Base-by-base conservation (phyloP, 306 rosid species). In the Bauhinia variegata region DNA sequence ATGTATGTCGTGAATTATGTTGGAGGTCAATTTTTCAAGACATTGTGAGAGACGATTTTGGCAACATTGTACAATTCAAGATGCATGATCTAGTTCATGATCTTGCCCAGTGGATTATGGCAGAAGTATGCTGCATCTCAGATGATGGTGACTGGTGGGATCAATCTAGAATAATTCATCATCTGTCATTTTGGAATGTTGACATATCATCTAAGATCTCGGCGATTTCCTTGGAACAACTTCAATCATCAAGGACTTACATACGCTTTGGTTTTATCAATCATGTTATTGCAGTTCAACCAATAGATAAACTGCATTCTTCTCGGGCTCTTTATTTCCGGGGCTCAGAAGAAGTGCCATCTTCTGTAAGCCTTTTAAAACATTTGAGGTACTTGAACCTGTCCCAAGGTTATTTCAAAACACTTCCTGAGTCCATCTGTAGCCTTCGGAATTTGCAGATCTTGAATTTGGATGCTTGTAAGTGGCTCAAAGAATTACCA, bases 11-110 rank as follows among this genome's bases (percentile, higher is more conserved):
- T 11, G 73, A 71, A n/a, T 55, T 80, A n/a, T 15, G 14, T 44
- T 65, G 33, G 52, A 32, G 63, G 34, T 80, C 72, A 5, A 65
- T 80, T 44, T 37, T 75, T 3, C 67, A 71, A 11, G 36, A 76
- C 13, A 60, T 57, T 15, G 6, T 14, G 39, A 53, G 6, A n/a
- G 38, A 19, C 18, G 0, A 0, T 5, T 2, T 8, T 33, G 41
- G n/a, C 11, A 17, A 16, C 16, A 9, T 7, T 16, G 8, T 36
- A 8, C 0, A 1, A 15, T 46, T 63, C 44, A 63, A 63, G 8
- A 70, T 70, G 42, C 28, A 23, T 23, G 28, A 23, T 23, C 28
- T 23, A 2, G 28, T 23, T 23, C 67, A 70, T 36, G 75, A 70
- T 70, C 13, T 58, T 1, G 67, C 67, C 6, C 59, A 13, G 8